Percentiles rank a stretch among this genome's conserved stretches.
Evolutionary conservation across 176 grass and related monocot species (phyloP).

Genomic region (Thinopyrum elongatum): DNA sequence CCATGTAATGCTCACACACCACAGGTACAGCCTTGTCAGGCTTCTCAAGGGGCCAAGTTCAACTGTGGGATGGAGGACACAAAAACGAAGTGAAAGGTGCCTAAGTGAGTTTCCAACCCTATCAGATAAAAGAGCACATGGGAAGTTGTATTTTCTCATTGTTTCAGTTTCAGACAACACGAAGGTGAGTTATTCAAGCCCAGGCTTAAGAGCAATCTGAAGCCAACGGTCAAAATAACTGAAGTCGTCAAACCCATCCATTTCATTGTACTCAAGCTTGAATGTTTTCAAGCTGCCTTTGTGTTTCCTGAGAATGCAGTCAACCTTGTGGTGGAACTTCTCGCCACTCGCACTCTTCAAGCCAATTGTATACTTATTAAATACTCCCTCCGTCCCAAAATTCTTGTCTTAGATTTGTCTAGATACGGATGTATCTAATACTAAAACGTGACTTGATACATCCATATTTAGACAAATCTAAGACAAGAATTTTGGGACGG

Average conservation of each 20-base stretch:
- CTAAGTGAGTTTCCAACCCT: background rate
- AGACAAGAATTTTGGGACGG: no score
- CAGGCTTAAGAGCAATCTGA: constrained; percentile 12
- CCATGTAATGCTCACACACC: background rate
- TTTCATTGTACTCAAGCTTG: background rate
- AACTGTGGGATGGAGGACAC: background rate
- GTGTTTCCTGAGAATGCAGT: background rate
- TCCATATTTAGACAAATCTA: no score
- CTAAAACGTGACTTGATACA: no score
- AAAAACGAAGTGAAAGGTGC: background rate
- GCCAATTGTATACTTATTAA: background rate
- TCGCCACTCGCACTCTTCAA: background rate
- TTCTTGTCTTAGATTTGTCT: no score
- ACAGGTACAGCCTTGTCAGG: background rate
- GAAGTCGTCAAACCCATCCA: background rate
- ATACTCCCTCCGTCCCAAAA: no score
- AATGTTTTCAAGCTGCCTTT: background rate
- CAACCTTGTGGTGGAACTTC: background rate
- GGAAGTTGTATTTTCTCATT: constrained; percentile 20
- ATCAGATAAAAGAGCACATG: background rate
- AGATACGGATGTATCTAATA: no score
- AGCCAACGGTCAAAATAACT: constrained; percentile 3
- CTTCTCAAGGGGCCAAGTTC: constrained; percentile 16
- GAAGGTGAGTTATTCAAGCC: constrained; percentile 9
- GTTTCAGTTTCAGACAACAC: background rate